Evolutionary conservation across 192 early-diverging fungal genomes (phyloP), one percentile per base, ranked within the genome.

Genomic region (Paraglomus brasilianum): DNA sequence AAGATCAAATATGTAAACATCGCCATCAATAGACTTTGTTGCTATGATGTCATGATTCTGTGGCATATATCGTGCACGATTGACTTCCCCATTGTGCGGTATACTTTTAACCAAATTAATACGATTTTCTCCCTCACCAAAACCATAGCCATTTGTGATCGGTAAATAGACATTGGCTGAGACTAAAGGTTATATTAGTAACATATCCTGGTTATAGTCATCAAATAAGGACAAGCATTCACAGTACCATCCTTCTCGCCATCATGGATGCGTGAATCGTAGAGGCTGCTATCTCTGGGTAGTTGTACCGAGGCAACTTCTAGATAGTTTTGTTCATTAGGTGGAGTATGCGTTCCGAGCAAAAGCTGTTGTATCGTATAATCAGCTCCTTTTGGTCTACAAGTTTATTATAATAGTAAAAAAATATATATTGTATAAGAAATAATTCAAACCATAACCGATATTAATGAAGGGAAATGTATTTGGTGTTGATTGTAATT

Each of bases 61-160:
- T 45, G 92, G 93, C 91, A 97, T 96, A 76, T 99, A 99, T 51
- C 97, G 86, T 17, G 94, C 95, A 64, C 96, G 78, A 82, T 99
- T 99, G 57, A 97, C 93, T 80, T 99, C 97, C 57, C 95, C 95
- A 47, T 97, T 94, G 66, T 99, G 97, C 66, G 90, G 89, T 77
- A 99, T 99, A 38, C 88, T 89, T 81, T 99, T 95, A 51, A 87
- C 92, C 64, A 97, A 73, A 39, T 70, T 76, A 66, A 80, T 92
- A 73, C 91, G 89, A 81, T 86, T 91, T 73, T 94, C 90, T n/a
- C n/a, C n/a, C n/a, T n/a, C n/a, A n/a, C n/a, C n/a, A n/a, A n/a
- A n/a, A n/a, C n/a, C n/a, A n/a, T n/a, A n/a, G n/a, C n/a, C n/a
- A n/a, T n/a, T n/a, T n/a, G n/a, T n/a, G n/a, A n/a, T n/a, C n/a